Evolutionary conservation across 2,329 filamentous ascomycete species (phyloP).

Genomic region (Mycocentrospora acerina): DNA sequence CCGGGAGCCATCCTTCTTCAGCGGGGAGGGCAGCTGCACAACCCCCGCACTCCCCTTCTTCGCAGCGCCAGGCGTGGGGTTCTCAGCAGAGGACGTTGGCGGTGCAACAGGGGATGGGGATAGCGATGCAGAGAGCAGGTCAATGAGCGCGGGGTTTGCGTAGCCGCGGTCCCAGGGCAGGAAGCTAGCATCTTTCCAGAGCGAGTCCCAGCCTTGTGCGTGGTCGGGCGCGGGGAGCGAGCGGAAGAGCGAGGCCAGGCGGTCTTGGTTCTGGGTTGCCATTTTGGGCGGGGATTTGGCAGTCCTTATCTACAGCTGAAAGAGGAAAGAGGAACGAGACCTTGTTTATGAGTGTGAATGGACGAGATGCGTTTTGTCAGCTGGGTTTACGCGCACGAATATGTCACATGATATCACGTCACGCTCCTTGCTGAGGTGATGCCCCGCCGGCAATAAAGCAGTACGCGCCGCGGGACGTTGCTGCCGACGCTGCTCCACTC

Average conservation of each 20-base stretch:
- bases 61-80: slow-evolving; percentile 23
- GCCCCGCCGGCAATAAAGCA: too few species aligned
- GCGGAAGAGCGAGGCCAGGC: slow-evolving; percentile 47
- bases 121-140: slow-evolving; percentile 47
- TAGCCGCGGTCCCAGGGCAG: slow-evolving; percentile 62
- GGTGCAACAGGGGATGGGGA: slow-evolving; percentile 6
- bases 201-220: slow-evolving; percentile 52
- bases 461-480: too few species aligned
- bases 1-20: slow-evolving; percentile 28
- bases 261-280: slow-evolving; percentile 36
- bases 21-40: slow-evolving; percentile 13
- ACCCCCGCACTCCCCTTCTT: slow-evolving; percentile 4
- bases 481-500: too few species aligned
- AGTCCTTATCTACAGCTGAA: too few species aligned
- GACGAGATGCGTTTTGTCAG: too few species aligned
- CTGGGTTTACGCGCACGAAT: too few species aligned
- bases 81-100: slow-evolving; percentile 9
- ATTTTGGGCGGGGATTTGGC: too few species aligned
- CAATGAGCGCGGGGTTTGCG: slow-evolving; percentile 61
- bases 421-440: too few species aligned
- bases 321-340: too few species aligned
- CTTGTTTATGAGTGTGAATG: too few species aligned
- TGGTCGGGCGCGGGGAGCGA: slow-evolving; percentile 45
- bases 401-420: too few species aligned
- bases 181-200: slow-evolving; percentile 57